These are phyloP conservation scores for Cymbopogon citratus DNA, from an alignment of 176 grass and related monocot genomes.

Conservation along the genomic window DNA sequence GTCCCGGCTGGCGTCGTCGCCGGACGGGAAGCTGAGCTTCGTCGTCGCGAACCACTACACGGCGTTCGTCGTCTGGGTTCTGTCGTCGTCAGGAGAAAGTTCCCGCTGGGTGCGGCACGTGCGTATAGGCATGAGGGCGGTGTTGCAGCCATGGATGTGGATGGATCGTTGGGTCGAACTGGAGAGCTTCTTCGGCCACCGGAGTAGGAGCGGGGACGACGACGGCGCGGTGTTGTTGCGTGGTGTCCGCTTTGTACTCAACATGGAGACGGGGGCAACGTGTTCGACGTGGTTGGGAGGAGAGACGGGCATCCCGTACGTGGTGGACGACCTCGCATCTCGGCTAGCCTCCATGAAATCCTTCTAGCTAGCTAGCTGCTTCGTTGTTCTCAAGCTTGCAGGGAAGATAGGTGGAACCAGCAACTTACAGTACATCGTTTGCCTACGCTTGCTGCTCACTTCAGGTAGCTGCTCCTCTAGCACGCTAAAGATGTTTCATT, in stretches of 20 bases:
- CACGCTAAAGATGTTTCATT: too few relatives aligned
- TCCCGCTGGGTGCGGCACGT: neutral
- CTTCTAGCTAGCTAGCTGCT: neutral
- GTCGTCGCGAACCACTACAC: neutral
- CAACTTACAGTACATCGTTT: too few relatives aligned
- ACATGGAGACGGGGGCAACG: neutral
- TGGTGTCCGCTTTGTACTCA: neutral
- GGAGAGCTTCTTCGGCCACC: neutral
- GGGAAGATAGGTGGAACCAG: too few relatives aligned
- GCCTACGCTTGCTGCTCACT: too few relatives aligned
- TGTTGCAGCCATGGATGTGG: neutral
- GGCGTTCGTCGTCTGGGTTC: neutral
- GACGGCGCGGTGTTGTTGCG: neutral
- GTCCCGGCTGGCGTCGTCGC: neutral
- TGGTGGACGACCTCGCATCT: neutral
- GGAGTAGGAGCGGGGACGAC: neutral
- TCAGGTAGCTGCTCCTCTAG: too few relatives aligned
- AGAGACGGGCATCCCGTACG: neutral
- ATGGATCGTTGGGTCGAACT: neutral
- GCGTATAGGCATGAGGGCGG: neutral
- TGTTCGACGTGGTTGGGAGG: neutral
- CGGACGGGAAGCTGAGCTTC: neutral
- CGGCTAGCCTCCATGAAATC: neutral
- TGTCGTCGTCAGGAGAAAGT: neutral
- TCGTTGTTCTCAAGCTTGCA: neutral